Conservation (phyloP, 1,284 basidiomycete genomes). For the Anthracocystis setariae region DNA sequence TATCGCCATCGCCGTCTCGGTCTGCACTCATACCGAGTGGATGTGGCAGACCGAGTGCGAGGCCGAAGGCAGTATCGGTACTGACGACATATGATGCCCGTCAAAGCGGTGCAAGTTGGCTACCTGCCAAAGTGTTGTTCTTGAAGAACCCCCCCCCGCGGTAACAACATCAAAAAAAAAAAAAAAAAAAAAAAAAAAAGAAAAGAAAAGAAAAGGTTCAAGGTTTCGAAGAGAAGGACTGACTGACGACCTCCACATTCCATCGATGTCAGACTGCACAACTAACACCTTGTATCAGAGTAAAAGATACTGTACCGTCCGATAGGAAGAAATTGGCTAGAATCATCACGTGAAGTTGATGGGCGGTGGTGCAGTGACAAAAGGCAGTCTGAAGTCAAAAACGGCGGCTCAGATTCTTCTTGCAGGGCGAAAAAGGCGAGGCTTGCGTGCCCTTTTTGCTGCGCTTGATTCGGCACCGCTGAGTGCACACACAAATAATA, state of each 20-base stretch:
- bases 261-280: neutral
- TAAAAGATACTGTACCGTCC: slow-evolving; percentile 6
- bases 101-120: neutral
- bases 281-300: too few relatives aligned
- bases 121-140: slow-evolving; percentile 1
- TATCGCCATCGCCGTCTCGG: slow-evolving; percentile 10
- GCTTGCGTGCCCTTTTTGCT: neutral
- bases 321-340: slow-evolving; percentile 38
- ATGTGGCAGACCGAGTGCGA: slow-evolving; percentile 29
- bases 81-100: neutral
- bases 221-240: too few relatives aligned
- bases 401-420: neutral
- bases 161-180: too few relatives aligned
- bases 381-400: neutral
- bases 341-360: slow-evolving; percentile 36
- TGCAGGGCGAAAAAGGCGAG: slow-evolving; percentile 5
- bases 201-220: slow-evolving; percentile 3
- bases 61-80: neutral
- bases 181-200: too few relatives aligned
- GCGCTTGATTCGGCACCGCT: neutral
- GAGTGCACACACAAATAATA: neutral
- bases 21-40: slow-evolving; percentile 22
- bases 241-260: too few relatives aligned
- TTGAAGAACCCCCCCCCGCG: neutral
- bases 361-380: slow-evolving; percentile 12